Conservation (phyloP, 345 rosid genomes). For the Lumnitzera racemosa region DNA sequence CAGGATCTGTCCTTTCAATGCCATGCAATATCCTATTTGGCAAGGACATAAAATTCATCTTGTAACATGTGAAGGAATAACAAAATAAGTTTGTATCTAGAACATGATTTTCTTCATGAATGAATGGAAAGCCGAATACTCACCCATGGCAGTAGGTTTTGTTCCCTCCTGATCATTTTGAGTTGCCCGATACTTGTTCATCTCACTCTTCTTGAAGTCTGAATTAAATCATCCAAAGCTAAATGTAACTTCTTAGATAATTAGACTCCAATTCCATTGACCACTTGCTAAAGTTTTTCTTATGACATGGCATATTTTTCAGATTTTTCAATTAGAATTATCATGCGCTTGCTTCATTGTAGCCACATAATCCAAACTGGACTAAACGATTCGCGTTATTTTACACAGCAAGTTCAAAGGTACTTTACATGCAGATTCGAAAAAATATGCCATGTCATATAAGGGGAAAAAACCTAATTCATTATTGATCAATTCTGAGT, state of each 20-base stretch:
- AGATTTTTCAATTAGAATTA: too few species aligned
- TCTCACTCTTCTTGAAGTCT: conserved; percentile 65
- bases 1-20: too few species aligned
- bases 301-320: too few species aligned
- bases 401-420: too few species aligned
- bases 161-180: conserved; percentile 23
- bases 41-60: neutral
- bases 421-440: neutral
- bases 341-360: too few species aligned
- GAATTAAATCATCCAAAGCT: conserved; percentile 11
- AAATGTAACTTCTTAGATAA: neutral
- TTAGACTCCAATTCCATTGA: too few species aligned
- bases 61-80: neutral
- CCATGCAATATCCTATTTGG: too few species aligned
- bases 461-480: neutral
- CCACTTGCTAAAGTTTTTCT: too few species aligned
- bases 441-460: neutral
- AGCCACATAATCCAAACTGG: too few species aligned
- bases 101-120: neutral
- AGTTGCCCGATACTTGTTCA: conserved; percentile 41
- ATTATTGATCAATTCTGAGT: neutral
- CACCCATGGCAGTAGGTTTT: conserved; percentile 37
- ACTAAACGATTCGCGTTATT: too few species aligned
- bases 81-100: neutral
- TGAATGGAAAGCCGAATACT: conserved; percentile 2